Conservation (phyloP, 2,329 filamentous ascomycete species). For the Pestalotiopsis sp. region DNA sequence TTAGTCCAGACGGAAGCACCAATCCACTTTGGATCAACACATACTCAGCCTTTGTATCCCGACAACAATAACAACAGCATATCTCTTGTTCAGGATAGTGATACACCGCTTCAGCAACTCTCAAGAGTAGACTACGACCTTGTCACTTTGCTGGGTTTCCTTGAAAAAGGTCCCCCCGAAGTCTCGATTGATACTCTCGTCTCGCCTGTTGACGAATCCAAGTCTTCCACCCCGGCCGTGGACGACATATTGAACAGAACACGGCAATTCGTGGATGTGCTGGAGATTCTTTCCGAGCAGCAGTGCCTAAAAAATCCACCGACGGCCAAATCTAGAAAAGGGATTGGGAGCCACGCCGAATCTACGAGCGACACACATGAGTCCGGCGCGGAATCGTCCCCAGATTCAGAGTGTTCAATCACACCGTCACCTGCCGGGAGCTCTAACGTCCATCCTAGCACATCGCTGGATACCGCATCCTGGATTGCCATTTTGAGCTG, state of each 20-base stretch:
- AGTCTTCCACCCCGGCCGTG: neutral
- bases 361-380: too few species aligned
- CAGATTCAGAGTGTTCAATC: too few species aligned
- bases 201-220: neutral
- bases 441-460: too few species aligned
- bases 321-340: too few species aligned
- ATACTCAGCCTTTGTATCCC: too few species aligned
- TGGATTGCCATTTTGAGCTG: neutral
- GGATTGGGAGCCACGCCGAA: too few species aligned
- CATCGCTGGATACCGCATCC: neutral
- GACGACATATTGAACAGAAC: constrained; percentile 1
- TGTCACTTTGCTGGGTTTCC: neutral
- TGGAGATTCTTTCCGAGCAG: neutral
- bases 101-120: neutral
- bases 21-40: too few species aligned
- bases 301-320: neutral
- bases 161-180: neutral
- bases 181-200: neutral
- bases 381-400: too few species aligned
- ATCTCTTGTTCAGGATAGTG: neutral
- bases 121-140: neutral
- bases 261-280: neutral
- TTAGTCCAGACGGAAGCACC: neutral
- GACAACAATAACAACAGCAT: neutral
- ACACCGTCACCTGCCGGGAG: too few species aligned